Conservation (phyloP, 108 stramenopile species). For the Cyclotella choctawhatcheeana region DNA sequence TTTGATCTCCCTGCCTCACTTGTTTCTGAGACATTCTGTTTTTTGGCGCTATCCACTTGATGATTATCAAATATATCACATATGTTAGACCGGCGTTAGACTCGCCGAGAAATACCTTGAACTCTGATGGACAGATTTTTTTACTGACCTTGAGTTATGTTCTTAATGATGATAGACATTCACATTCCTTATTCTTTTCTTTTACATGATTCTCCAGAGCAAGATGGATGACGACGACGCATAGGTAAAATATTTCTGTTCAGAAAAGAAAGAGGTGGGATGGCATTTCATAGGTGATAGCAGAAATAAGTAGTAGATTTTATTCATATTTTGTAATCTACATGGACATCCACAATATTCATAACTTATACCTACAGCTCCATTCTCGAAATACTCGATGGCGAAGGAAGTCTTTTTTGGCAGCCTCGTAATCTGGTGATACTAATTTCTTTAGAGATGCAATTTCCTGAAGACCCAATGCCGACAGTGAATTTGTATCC, state of each 20-base stretch:
- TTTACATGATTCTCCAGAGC: background rate
- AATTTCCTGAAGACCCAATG: conserved; percentile 47
- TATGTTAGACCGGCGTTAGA: conserved; percentile 33
- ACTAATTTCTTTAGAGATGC: conserved; percentile 51
- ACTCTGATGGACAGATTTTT: conserved; percentile 34
- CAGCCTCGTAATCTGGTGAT: conserved; percentile 63
- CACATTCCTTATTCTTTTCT: background rate
- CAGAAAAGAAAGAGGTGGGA: background rate
- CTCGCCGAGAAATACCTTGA: conserved; percentile 20
- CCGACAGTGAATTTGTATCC: background rate
- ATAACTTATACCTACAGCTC: conserved; percentile 51
- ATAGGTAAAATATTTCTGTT: conserved; percentile 20
- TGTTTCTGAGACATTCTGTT: background rate
- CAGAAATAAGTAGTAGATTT: conserved; percentile 6
- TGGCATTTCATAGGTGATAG: conserved; percentile 31
- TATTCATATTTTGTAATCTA: conserved; percentile 15
- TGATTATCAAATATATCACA: conserved; percentile 26
- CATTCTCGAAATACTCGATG: conserved; percentile 77
- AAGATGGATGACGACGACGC: conserved; percentile 19
- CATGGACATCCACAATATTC: background rate
- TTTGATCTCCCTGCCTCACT: background rate
- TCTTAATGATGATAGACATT: background rate
- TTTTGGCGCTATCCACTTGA: conserved; percentile 7
- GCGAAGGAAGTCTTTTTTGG: conserved; percentile 63
- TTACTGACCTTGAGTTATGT: background rate